Evolutionary conservation across 179 eudicot genomes (phyloP).

Genomic region (Carnegiea gigantea): DNA sequence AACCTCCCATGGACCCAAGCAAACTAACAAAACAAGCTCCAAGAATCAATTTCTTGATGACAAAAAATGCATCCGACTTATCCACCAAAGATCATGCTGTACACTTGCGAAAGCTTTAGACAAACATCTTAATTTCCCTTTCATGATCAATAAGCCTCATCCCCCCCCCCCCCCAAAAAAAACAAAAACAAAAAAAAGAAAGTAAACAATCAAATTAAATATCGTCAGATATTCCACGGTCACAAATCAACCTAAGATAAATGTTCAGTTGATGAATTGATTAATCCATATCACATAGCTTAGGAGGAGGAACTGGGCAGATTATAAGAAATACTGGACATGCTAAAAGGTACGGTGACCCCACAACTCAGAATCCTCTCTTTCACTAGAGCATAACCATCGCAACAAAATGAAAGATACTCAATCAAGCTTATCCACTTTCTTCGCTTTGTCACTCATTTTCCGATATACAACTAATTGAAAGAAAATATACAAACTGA

Average conservation of each 20-base stretch:
- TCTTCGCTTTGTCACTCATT: slow-evolving; percentile 5
- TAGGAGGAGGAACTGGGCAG: neutral
- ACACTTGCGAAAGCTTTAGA: no score
- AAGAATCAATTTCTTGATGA: no score
- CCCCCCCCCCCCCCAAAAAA: no score
- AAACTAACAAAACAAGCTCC: no score
- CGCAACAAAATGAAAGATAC: slow-evolving; percentile 15
- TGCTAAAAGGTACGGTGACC: slow-evolving; percentile 18
- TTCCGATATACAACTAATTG: neutral
- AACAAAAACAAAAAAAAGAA: no score
- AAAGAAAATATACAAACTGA: neutral
- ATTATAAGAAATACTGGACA: slow-evolving; percentile 10
- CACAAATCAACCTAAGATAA: neutral
- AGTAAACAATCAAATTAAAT: neutral
- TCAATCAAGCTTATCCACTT: slow-evolving; percentile 8
- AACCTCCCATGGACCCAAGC: no score
- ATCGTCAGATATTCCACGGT: neutral
- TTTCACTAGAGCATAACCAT: neutral
- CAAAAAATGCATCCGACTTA: no score
- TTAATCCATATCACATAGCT: slow-evolving; percentile 25
- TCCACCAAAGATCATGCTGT: no score
- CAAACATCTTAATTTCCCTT: no score
- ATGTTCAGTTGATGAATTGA: slow-evolving; percentile 4
- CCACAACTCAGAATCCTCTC: slow-evolving; percentile 18
- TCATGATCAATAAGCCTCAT: neutral